These are phyloP conservation scores for Musa troglodytarum DNA, from an alignment of 176 grass and related monocot species.

Conservation along the genomic window DNA sequence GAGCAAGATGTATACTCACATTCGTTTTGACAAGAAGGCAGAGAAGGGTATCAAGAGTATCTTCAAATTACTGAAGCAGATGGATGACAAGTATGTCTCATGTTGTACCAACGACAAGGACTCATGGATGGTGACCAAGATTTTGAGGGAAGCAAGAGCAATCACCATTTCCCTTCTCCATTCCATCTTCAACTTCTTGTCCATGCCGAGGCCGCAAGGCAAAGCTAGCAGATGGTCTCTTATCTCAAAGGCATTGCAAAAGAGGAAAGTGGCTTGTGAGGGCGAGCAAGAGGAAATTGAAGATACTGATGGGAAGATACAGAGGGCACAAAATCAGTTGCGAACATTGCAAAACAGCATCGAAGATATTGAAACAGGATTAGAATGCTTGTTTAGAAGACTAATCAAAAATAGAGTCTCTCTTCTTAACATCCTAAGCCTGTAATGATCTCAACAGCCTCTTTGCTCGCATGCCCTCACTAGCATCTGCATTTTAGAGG, in stretches of 20 bases:
- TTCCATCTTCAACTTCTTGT: slow-evolving; percentile 14
- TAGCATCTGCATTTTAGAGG: slow-evolving; percentile 4
- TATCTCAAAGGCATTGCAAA: slow-evolving; percentile 7
- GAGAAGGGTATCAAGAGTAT: background rate
- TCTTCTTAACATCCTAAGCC: slow-evolving; percentile 14
- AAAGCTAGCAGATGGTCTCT: slow-evolving; percentile 8
- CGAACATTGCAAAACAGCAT: background rate
- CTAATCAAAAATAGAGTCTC: slow-evolving; percentile 4
- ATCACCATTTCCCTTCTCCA: background rate
- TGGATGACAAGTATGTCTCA: background rate
- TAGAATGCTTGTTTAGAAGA: slow-evolving; percentile 16
- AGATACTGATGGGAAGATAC: background rate
- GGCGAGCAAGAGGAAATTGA: background rate
- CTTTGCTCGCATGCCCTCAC: background rate
- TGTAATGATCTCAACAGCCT: background rate
- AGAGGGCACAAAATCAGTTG: too few species aligned
- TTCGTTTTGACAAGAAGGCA: background rate
- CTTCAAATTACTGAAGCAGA: slow-evolving; percentile 3
- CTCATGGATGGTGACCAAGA: background rate
- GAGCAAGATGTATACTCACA: background rate
- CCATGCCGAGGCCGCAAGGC: background rate
- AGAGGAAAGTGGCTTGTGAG: background rate
- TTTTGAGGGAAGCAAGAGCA: slow-evolving; percentile 14
- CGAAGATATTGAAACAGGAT: slow-evolving; percentile 8
- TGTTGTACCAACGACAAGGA: background rate